These are phyloP conservation scores for Aspergillus nidulans DNA, from an alignment of 495 filamentous ascomycete species.

Conservation along the genomic window DNA sequence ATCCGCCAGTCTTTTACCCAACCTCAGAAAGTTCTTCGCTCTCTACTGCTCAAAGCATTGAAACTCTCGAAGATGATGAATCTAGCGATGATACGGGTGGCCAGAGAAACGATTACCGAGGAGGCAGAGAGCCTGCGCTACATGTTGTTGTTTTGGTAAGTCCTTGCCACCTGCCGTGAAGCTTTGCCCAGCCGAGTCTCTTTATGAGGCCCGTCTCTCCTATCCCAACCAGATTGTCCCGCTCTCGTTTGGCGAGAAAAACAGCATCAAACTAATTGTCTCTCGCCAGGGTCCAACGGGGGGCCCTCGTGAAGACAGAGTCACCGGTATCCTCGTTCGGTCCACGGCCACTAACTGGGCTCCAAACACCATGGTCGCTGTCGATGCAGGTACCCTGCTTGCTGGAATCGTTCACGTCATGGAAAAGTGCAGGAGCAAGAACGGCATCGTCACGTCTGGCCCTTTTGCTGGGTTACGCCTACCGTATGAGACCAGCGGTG, in stretches of 20 bases:
- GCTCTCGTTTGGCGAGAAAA: too few relatives aligned
- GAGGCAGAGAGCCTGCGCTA: not conserved
- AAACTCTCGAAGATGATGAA: too few relatives aligned
- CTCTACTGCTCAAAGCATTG: too few relatives aligned
- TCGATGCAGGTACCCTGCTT: constrained; percentile 90
- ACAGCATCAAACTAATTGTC: constrained; percentile 22
- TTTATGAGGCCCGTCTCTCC: too few relatives aligned
- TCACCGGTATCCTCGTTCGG: constrained; percentile 84
- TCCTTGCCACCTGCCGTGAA: not conserved
- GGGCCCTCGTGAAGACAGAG: constrained; percentile 82
- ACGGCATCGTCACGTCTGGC: constrained; percentile 33
- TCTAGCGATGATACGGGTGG: not conserved
- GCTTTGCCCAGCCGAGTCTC: not conserved
- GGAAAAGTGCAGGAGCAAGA: constrained; percentile 40
- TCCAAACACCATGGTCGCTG: constrained; percentile 74
- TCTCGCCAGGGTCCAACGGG: constrained; percentile 76
- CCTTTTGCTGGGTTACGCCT: constrained; percentile 76
- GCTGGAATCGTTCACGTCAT: constrained; percentile 75
- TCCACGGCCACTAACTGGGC: constrained; percentile 73
- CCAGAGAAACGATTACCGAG: not conserved
- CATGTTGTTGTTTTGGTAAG: constrained; percentile 4
- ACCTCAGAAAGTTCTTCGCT: too few relatives aligned
- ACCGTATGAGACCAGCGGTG: constrained; percentile 53
- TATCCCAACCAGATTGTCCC: too few relatives aligned
- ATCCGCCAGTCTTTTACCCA: too few relatives aligned